These are phyloP conservation scores for Arabidopsis lyrata DNA, from an alignment of 441 rosid species.

Conservation along the genomic window DNA sequence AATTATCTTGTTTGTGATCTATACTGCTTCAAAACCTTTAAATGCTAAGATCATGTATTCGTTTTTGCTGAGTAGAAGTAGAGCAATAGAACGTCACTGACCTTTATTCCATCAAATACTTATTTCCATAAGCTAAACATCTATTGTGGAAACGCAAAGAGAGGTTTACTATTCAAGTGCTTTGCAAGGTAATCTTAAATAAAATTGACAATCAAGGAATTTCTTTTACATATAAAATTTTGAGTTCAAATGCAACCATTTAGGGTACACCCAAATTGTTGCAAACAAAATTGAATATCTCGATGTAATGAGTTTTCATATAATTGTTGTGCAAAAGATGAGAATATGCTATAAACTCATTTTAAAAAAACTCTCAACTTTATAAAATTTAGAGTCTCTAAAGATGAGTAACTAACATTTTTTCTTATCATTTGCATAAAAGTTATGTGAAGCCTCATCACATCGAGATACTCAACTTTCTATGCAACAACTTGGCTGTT, in stretches of 20 bases:
- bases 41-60: background rate
- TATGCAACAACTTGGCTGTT: conserved; percentile 57
- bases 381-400: background rate
- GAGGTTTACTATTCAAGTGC: background rate
- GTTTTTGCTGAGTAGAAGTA: background rate
- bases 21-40: background rate
- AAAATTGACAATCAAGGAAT: background rate
- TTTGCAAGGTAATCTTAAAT: background rate
- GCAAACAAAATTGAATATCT: too few species aligned
- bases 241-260: too few species aligned
- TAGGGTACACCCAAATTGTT: too few species aligned
- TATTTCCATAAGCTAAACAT: background rate
- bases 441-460: conserved; percentile 71
- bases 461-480: conserved; percentile 67
- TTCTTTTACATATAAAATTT: too few species aligned
- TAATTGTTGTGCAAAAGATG: too few species aligned
- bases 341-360: too few species aligned
- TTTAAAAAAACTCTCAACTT: too few species aligned
- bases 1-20: background rate
- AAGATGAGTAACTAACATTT: conserved; percentile 51
- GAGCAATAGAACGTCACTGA: background rate
- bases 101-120: background rate
- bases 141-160: background rate
- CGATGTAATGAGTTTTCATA: too few species aligned
- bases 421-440: conserved; percentile 63